Conservation (phyloP, 257 asterid species). For the Salvia miltiorrhiza region DNA sequence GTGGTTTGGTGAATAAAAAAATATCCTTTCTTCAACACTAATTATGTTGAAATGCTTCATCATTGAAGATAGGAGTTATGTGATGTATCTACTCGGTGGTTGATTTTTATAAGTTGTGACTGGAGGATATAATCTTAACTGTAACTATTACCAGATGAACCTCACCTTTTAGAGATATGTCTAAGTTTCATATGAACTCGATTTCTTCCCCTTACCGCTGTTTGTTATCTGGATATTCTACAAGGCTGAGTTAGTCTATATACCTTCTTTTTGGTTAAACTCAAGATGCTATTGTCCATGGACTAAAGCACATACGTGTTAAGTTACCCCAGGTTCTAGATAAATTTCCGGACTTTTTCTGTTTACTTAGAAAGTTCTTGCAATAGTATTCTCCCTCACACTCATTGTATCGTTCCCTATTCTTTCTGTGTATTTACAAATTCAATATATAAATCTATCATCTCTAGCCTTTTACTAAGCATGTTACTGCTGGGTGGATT, state of each 20-base stretch:
- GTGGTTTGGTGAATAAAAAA: background rate
- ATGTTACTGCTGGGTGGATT: conserved; percentile 27
- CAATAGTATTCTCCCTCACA: background rate
- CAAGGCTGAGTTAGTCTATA: background rate
- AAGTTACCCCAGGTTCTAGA: background rate
- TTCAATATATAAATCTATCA: background rate
- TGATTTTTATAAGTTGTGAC: background rate
- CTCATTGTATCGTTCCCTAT: background rate
- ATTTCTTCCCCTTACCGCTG: background rate
- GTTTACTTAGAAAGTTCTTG: background rate
- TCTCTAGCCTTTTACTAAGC: background rate
- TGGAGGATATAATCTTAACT: background rate
- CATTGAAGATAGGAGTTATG: background rate
- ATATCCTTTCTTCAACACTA: conserved; percentile 2
- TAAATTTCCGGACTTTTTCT: too few relatives aligned
- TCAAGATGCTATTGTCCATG: background rate
- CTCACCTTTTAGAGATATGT: background rate
- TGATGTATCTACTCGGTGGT: background rate
- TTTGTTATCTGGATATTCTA: background rate
- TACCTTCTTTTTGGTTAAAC: background rate
- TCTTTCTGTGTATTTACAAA: background rate
- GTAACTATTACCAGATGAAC: background rate
- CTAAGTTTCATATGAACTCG: background rate
- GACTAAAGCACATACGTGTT: background rate
- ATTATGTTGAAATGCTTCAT: background rate